These are phyloP conservation scores for Piedraia hortae DNA, from an alignment of 2,329 filamentous ascomycete genomes.

Conservation along the genomic window DNA sequence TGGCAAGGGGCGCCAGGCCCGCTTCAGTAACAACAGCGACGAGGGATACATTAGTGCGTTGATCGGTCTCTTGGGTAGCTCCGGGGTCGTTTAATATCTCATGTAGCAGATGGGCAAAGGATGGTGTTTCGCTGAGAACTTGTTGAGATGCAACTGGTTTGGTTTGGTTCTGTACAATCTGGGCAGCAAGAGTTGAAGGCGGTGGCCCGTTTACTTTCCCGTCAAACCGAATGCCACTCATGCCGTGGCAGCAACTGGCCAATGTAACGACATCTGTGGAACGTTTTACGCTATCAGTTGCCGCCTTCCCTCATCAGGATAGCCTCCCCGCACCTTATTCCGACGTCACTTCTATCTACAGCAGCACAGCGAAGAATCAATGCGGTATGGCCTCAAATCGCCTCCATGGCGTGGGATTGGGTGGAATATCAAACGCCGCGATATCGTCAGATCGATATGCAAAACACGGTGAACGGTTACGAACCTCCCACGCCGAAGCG, in stretches of 20 bases:
- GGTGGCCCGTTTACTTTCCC: constrained; percentile 17
- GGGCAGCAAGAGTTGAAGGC: constrained; percentile 64
- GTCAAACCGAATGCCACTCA: constrained; percentile 4
- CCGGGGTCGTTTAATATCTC: constrained; percentile 24
- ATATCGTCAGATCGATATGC: constrained; percentile 76
- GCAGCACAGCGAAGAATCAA: too few relatives aligned
- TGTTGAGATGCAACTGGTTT: constrained; percentile 29
- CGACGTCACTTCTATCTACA: too few relatives aligned
- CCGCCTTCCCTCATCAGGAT: too few relatives aligned
- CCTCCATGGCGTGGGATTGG: constrained; percentile 71
- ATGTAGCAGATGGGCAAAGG: constrained; percentile 47
- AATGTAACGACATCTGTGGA: constrained; percentile 1
- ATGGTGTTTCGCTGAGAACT: constrained; percentile 18
- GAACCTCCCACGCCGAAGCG: constrained; percentile 55
- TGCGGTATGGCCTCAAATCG: constrained; percentile 27
- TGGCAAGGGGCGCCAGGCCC: constrained; percentile 40
- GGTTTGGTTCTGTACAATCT: constrained; percentile 50
- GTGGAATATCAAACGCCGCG: constrained; percentile 62
- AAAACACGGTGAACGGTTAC: constrained; percentile 65
- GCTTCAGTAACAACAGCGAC: constrained; percentile 62
- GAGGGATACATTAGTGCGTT: constrained; percentile 58
- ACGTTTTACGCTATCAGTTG: too few relatives aligned
- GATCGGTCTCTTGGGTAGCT: constrained; percentile 30
- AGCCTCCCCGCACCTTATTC: too few relatives aligned
- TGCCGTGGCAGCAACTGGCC: background rate